A percentile compares a stretch with the other conserved stretches of the same genome.
phyloP scores from a whole-genome alignment of 169 alveolate species.

The Cryptosporidium bovis region DNA sequence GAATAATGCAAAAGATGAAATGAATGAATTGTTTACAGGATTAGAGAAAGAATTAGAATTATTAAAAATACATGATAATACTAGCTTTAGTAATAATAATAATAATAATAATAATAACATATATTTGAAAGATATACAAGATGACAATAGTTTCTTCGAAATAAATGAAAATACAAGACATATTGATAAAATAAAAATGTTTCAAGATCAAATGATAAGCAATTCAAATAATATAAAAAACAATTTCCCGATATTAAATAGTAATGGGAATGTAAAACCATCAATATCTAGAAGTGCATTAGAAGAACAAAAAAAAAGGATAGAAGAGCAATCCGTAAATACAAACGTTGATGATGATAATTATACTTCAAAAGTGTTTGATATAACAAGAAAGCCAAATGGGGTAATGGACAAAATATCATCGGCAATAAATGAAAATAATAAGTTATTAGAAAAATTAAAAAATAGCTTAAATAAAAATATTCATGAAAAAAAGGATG shows the following conservation, averaged over 20 bases:
- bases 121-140: background rate
- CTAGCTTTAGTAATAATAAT: background rate
- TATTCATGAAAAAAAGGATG: background rate
- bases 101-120: background rate
- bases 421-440: conserved; percentile 49
- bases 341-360: background rate
- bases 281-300: conserved; percentile 57
- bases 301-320: conserved; percentile 35
- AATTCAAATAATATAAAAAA: conserved; percentile 11
- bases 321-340: background rate
- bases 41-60: conserved; percentile 52
- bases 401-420: conserved; percentile 56
- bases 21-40: conserved; percentile 50
- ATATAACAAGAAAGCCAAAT: conserved; percentile 57
- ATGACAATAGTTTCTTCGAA: background rate
- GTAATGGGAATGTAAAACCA: conserved; percentile 33
- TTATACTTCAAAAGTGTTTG: conserved; percentile 40
- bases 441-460: conserved; percentile 48
- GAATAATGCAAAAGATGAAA: background rate
- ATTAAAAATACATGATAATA: conserved; percentile 35
- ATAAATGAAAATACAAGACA: background rate
- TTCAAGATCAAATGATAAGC: conserved; percentile 17
- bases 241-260: background rate
- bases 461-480: conserved; percentile 30
- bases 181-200: background rate